phyloP scores from a whole-genome alignment of 208 protist genomes.

The Trypanosomatidae sp. region DNA sequence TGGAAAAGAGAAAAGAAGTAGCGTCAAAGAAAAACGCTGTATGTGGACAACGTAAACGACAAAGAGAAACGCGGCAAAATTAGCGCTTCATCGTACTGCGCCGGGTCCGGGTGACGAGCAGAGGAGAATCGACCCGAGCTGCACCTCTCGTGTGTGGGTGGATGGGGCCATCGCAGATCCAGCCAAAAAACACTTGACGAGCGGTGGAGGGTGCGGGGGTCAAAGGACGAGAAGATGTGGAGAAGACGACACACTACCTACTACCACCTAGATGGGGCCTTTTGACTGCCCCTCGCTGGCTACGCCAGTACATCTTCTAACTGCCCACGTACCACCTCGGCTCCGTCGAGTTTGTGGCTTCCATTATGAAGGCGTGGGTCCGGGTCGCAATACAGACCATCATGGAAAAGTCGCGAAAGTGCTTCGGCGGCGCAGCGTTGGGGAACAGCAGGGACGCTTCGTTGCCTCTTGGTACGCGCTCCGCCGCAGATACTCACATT shows the following conservation, averaged over 20 bases:
- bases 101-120: neutral
- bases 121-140: neutral
- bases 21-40: neutral
- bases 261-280: neutral
- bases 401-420: slow-evolving; percentile 31
- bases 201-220: neutral
- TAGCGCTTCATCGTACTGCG: neutral
- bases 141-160: too few relatives aligned
- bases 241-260: neutral
- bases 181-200: neutral
- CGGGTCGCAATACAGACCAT: slow-evolving; percentile 48
- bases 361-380: slow-evolving; percentile 61
- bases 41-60: neutral
- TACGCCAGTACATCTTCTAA: slow-evolving; percentile 23
- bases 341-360: slow-evolving; percentile 34
- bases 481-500: slow-evolving; percentile 35
- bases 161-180: neutral
- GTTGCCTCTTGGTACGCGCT: slow-evolving; percentile 48
- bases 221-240: neutral
- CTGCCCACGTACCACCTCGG: slow-evolving; percentile 36
- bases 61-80: neutral
- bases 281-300: neutral
- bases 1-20: neutral
- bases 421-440: slow-evolving; percentile 17
- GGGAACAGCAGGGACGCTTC: slow-evolving; percentile 41